Conservation (phyloP, 345 rosid species). For the Adansonia digitata region DNA sequence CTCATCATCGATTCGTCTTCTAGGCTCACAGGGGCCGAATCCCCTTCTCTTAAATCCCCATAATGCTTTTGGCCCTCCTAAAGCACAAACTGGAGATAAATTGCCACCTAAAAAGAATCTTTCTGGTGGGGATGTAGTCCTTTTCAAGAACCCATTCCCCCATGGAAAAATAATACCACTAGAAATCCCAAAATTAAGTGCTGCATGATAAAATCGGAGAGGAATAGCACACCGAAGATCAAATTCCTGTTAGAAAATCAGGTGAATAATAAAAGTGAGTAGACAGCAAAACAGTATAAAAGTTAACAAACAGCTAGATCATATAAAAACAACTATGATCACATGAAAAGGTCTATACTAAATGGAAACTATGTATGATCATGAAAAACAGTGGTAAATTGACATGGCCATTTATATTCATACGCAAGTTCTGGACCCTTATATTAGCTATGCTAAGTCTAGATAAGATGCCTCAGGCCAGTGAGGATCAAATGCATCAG, state of each 20-base stretch:
- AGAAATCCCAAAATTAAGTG: constrained; percentile 72
- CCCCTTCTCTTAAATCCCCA: constrained; percentile 85
- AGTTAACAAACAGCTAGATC: background rate
- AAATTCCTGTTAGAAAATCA: constrained; percentile 49
- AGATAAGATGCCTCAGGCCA: background rate
- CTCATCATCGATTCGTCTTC: constrained; percentile 42
- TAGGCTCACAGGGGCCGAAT: constrained; percentile 62
- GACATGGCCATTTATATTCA: background rate
- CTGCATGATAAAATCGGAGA: constrained; percentile 62
- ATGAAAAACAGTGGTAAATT: background rate
- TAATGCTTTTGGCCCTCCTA: constrained; percentile 77
- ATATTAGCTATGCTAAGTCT: background rate
- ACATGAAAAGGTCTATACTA: background rate
- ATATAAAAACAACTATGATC: background rate
- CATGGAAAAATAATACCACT: constrained; percentile 73
- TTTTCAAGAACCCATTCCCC: constrained; percentile 58
- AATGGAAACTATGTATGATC: background rate
- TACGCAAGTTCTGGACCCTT: background rate
- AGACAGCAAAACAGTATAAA: background rate
- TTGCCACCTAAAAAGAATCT: constrained; percentile 90
- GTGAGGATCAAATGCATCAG: background rate
- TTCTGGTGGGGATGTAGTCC: constrained; percentile 66
- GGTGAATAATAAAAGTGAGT: background rate
- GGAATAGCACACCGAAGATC: constrained; percentile 85
- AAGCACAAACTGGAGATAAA: constrained; percentile 65